Evolutionary conservation across 148 eudicot species (phyloP).

Genomic region (Chenopodium suecicum): DNA sequence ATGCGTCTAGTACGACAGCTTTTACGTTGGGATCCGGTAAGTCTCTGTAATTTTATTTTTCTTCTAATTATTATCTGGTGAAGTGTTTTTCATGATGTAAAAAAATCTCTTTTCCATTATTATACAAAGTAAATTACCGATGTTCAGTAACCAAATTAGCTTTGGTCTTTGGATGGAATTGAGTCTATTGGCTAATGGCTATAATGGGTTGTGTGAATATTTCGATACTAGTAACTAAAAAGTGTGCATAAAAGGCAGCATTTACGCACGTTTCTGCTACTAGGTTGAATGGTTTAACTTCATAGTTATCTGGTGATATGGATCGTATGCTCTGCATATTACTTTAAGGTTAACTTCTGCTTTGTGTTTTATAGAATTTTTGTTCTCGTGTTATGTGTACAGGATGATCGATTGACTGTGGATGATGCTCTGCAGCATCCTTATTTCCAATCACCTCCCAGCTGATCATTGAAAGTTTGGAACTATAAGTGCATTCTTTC

Average conservation of each 20-base stretch:
- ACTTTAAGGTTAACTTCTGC: background rate
- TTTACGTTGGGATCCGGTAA: constrained; percentile 90
- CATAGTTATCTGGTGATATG: background rate
- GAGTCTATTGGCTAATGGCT: too few relatives aligned
- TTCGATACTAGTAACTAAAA: background rate
- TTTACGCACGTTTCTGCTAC: background rate
- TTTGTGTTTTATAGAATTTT: constrained; percentile 1
- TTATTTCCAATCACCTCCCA: constrained; percentile 47
- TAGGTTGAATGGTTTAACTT: background rate
- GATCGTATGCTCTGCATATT: background rate
- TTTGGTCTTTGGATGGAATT: too few relatives aligned
- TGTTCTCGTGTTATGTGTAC: background rate
- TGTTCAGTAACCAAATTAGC: too few relatives aligned
- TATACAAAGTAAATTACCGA: too few relatives aligned
- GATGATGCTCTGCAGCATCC: constrained; percentile 91
- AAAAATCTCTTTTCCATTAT: background rate
- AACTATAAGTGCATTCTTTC: constrained; percentile 7
- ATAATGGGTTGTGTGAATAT: too few relatives aligned
- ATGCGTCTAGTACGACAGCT: constrained; percentile 91
- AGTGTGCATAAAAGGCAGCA: background rate
- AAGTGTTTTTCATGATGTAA: background rate
- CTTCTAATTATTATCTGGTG: background rate
- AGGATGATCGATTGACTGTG: constrained; percentile 84
- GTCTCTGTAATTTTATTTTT: constrained; percentile 1
- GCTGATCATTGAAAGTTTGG: background rate